Conservation (phyloP, 495 filamentous ascomycete species). For the Saxispiralis lemnorum region DNA sequence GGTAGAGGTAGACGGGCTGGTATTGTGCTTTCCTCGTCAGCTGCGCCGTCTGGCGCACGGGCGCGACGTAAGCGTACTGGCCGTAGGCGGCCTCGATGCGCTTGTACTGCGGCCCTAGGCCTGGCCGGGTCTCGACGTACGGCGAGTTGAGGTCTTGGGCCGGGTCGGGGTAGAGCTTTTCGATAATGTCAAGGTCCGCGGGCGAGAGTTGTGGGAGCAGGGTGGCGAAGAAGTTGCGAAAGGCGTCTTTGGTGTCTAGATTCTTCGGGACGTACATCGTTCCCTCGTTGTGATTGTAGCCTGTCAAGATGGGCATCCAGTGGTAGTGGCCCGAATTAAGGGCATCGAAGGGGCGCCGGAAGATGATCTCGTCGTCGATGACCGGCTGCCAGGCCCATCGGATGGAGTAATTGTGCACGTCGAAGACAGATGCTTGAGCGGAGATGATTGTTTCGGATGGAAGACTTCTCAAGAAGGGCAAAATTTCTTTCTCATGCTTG, state of each 20-base stretch:
- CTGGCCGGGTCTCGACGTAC: conserved; percentile 24
- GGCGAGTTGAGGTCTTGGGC: conserved; percentile 19
- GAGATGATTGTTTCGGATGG: conserved; percentile 28
- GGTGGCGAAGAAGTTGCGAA: conserved; percentile 35
- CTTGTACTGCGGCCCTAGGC: conserved; percentile 37
- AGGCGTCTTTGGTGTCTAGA: conserved; percentile 29
- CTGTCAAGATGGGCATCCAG: conserved; percentile 44
- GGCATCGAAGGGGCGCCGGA: conserved; percentile 36
- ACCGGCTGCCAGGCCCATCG: conserved; percentile 54
- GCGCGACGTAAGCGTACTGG: conserved; percentile 50
- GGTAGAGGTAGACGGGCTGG: conserved; percentile 37
- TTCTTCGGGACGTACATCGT: conserved; percentile 36
- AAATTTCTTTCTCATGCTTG: conserved; percentile 28
- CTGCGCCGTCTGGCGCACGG: conserved; percentile 42
- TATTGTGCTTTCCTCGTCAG: conserved; percentile 20
- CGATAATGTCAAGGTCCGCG: conserved; percentile 32
- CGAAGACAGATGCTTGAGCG: conserved; percentile 35
- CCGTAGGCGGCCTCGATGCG: conserved; percentile 45
- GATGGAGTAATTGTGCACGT: conserved; percentile 34
- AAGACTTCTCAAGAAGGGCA: conserved; percentile 34
- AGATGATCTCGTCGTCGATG: conserved; percentile 40
- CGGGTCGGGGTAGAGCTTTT: conserved; percentile 41
- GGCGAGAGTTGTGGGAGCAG: conserved; percentile 36
- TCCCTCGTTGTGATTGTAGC: conserved; percentile 50
- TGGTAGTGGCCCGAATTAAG: conserved; percentile 36